Base-by-base conservation (phyloP, 148 eudicot species). In the Dysphania ambrosioides region DNA sequence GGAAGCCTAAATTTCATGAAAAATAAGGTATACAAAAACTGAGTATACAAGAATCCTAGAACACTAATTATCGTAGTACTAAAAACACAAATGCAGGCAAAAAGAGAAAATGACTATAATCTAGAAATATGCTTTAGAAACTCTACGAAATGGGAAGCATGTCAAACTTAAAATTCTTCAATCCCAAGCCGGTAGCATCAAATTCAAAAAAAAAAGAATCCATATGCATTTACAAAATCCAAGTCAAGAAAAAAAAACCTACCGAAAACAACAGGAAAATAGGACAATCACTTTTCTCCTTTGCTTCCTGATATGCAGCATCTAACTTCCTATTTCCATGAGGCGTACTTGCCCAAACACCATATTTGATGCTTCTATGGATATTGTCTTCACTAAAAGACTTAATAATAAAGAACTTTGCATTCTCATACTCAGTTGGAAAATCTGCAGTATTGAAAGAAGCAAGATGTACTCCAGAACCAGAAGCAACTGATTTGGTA, bases 361-460 rank as follows among this genome's bases (percentile, higher is more conserved):
- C 79, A 67, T 95, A 95, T 66, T 95, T 95, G 31, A 95, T 89
- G 83, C 99, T 95, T 81, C 88, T 90, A 85, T 95, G 99, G 74
- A 95, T 85, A 80, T 95, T 92, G 70, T 95, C 97, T 83, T 95
- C 99, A 82, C 97, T 95, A 81, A 92, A 95, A 27, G 99, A 92
- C 84, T 95, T 95, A 24, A 95, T 95, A 32, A 95, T 87, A 79
- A 90, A 95, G 82, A 95, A 95, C 69, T 82, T 95, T 21, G 97
- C 99, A 77, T 84, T 85, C 70, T 95, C 92, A 79, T 90, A 89
- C 41, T 88, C 84, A 1, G 91, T 87, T 30, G 79, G 80, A 77
- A 95, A 95, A 77, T 90, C 92, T 69, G 89, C 86, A 71, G 79
- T 78, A 78, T 95, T 95, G 79, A 77, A 85, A 35, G 79, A 78